Evolutionary conservation across 2,329 filamentous ascomycete genomes (phyloP).

Genomic region (Penicillium brevicompactum): DNA sequence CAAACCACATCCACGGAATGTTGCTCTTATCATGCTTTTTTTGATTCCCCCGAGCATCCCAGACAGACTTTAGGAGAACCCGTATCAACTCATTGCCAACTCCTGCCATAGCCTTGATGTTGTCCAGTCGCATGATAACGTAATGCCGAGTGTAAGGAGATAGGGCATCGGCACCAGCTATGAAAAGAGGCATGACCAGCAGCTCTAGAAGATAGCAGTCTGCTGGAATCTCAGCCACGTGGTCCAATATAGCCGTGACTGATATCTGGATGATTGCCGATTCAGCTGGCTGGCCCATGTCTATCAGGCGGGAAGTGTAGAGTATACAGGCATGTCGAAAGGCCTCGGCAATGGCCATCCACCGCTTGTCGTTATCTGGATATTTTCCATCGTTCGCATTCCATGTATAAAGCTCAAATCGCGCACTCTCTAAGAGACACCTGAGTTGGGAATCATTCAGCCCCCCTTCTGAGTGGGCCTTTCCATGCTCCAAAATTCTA

Average conservation of each 20-base stretch:
- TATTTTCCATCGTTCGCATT: conserved; percentile 19
- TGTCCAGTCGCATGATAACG: conserved; percentile 24
- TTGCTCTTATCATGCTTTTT: conserved; percentile 24
- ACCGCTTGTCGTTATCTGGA: conserved; percentile 26
- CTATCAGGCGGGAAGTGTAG: conserved; percentile 28
- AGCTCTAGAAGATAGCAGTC: conserved; percentile 29
- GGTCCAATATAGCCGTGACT: conserved; percentile 29
- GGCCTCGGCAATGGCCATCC: conserved; percentile 27
- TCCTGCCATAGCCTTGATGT: conserved; percentile 29
- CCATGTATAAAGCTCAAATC: conserved; percentile 28
- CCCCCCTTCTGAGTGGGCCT: conserved; percentile 23
- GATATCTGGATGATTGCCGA: conserved; percentile 27
- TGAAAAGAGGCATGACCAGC: conserved; percentile 32
- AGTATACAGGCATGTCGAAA: conserved; percentile 32
- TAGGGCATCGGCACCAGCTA: conserved; percentile 31
- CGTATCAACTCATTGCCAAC: conserved; percentile 25
- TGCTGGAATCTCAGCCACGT: conserved; percentile 24
- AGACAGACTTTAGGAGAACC: conserved; percentile 27
- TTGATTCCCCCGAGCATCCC: conserved; percentile 27
- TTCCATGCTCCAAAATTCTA: conserved; percentile 28
- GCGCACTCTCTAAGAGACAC: neutral
- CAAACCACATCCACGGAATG: conserved; percentile 32
- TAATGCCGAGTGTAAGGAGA: conserved; percentile 32
- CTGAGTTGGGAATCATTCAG: conserved; percentile 1
- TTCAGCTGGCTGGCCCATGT: conserved; percentile 22